Percentiles rank a stretch among this genome's conserved stretches.
These are phyloP conservation scores for Corynespora cassiicola DNA, from an alignment of 2,329 filamentous ascomycete species.

Conservation along the genomic window DNA sequence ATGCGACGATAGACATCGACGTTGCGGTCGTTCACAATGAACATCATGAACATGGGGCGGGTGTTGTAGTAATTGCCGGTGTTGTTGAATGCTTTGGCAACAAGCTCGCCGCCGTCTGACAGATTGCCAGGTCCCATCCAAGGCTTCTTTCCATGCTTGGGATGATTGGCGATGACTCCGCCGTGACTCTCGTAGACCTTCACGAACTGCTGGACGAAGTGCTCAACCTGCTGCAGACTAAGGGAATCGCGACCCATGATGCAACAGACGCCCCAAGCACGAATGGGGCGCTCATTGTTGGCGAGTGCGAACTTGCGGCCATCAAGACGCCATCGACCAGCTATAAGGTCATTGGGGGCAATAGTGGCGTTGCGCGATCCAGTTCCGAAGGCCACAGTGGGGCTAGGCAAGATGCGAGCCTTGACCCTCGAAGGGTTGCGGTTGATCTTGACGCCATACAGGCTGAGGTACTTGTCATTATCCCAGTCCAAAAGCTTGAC, in stretches of 20 bases:
- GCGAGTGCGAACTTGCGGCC: slow-evolving; percentile 76
- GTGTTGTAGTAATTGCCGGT: slow-evolving; percentile 61
- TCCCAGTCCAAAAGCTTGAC: slow-evolving; percentile 72
- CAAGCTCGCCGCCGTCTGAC: slow-evolving; percentile 55
- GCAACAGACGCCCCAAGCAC: slow-evolving; percentile 77
- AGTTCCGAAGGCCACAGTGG: slow-evolving; percentile 70
- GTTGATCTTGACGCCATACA: slow-evolving; percentile 77
- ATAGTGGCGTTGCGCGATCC: slow-evolving; percentile 32
- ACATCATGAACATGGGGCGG: slow-evolving; percentile 78
- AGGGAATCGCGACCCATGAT: slow-evolving; percentile 61
- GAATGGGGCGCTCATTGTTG: slow-evolving; percentile 66
- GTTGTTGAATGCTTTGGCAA: slow-evolving; percentile 62
- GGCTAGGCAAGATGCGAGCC: slow-evolving; percentile 74
- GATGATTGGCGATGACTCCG: slow-evolving; percentile 54
- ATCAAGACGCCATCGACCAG: slow-evolving; percentile 87
- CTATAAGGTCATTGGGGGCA: slow-evolving; percentile 51
- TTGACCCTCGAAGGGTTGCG: slow-evolving; percentile 66
- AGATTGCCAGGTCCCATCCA: slow-evolving; percentile 39
- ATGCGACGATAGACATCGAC: slow-evolving; percentile 78
- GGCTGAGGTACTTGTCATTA: slow-evolving; percentile 71
- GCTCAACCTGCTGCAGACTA: slow-evolving; percentile 52
- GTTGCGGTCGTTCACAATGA: slow-evolving; percentile 76
- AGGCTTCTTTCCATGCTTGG: slow-evolving; percentile 35
- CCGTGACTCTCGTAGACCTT: slow-evolving; percentile 68
- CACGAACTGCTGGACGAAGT: slow-evolving; percentile 67